Evolutionary conservation across 1,284 basidiomycete species (phyloP).

Genomic region (Ustanciosporium gigantosporum): DNA sequence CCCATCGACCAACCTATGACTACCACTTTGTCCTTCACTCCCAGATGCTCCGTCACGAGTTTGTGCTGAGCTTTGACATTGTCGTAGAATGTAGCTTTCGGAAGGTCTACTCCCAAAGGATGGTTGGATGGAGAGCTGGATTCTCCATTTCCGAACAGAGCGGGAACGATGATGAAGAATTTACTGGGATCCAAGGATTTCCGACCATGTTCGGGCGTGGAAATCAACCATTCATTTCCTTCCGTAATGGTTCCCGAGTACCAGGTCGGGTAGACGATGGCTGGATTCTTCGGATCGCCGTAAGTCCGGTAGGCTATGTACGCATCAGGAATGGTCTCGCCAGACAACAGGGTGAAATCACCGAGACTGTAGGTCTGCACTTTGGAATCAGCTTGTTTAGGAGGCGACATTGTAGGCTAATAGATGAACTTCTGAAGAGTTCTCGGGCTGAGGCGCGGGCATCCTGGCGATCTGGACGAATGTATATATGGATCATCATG

Average conservation of each 20-base stretch:
- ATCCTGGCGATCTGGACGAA: no score
- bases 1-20: constrained; percentile 44
- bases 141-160: constrained; percentile 52
- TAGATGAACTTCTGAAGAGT: no score
- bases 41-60: constrained; percentile 26
- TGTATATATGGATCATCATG: no score
- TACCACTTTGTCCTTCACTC: constrained; percentile 17
- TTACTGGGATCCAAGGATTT: constrained; percentile 26
- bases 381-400: constrained; percentile 4
- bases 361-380: constrained; percentile 27
- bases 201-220: constrained; percentile 6
- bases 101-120: constrained; percentile 17
- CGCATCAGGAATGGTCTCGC: constrained; percentile 21
- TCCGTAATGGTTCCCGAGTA: constrained; percentile 42
- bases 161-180: constrained; percentile 50
- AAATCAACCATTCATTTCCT: constrained; percentile 42
- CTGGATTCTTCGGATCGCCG: constrained; percentile 23
- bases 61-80: constrained; percentile 39
- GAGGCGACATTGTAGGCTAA: not conserved
- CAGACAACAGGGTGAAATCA: constrained; percentile 35
- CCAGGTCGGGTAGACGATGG: constrained; percentile 50
- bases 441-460: no score
- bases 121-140: constrained; percentile 40
- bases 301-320: constrained; percentile 48
- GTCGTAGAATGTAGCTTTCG: constrained; percentile 34